These are phyloP conservation scores for Gossypium rotundifolium DNA, from an alignment of 345 rosid species.

Conservation along the genomic window DNA sequence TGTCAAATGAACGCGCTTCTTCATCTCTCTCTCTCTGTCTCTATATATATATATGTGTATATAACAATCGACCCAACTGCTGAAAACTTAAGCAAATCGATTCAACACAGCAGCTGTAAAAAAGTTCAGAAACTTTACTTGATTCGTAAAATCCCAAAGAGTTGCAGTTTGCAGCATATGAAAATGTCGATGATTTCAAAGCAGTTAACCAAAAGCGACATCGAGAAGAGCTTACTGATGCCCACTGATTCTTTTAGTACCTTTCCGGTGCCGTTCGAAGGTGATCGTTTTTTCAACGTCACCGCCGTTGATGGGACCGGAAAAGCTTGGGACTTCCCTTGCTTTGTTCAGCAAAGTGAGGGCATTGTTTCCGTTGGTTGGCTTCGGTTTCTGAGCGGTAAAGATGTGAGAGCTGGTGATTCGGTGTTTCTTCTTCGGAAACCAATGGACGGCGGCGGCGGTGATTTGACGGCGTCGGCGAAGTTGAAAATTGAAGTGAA, in stretches of 20 bases:
- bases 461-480: background rate
- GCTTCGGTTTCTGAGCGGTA: background rate
- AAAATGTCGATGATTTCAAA: background rate
- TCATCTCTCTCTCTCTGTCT: background rate
- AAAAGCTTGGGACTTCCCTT: background rate
- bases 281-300: background rate
- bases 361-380: background rate
- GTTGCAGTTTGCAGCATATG: too few species aligned
- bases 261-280: background rate
- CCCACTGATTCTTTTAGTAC: background rate
- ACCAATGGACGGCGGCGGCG: background rate
- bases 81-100: background rate
- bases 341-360: background rate
- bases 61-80: background rate
- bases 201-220: background rate
- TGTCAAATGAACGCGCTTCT: background rate
- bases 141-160: background rate
- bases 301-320: background rate
- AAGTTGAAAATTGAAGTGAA: background rate
- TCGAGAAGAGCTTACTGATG: background rate
- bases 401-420: slow-evolving; percentile 1
- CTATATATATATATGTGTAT: background rate
- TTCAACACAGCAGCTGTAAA: background rate
- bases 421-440: background rate
- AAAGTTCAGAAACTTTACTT: background rate